Evolutionary conservation across 177 flowering plant species (phyloP).

Genomic region (Vitis hybrid): DNA sequence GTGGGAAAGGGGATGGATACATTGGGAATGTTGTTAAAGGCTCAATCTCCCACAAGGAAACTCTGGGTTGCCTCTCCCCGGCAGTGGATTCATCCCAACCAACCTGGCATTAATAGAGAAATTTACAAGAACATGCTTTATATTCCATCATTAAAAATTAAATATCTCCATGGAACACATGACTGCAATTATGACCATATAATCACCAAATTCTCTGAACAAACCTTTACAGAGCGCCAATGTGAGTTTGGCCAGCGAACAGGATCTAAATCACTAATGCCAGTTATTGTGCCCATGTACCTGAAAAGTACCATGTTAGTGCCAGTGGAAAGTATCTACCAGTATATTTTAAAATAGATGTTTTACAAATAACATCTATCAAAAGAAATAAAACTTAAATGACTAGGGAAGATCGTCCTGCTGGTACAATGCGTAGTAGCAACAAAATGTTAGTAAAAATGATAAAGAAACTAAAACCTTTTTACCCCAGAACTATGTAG

Average conservation of each 20-base stretch:
- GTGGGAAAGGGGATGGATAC: conserved; percentile 47
- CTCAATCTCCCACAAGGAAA: conserved; percentile 56
- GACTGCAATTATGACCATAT: too few species aligned
- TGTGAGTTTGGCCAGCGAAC: conserved; percentile 74
- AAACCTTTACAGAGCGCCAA: conserved; percentile 79
- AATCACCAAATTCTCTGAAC: conserved; percentile 7
- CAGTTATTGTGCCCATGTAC: conserved; percentile 54
- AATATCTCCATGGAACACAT: too few species aligned
- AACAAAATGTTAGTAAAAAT: too few species aligned
- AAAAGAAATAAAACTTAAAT: too few species aligned
- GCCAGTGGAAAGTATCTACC: neutral
- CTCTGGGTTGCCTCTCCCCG: conserved; percentile 53
- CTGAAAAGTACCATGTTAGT: conserved; percentile 1
- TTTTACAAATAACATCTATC: too few species aligned
- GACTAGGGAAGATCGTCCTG: too few species aligned
- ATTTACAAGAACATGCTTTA: neutral
- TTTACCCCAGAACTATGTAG: too few species aligned
- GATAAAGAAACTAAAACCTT: too few species aligned
- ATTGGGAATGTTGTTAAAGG: conserved; percentile 54
- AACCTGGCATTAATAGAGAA: conserved; percentile 30
- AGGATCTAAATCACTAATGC: conserved; percentile 59
- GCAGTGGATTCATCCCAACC: conserved; percentile 64
- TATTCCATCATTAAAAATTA: neutral
- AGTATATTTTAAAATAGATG: too few species aligned
- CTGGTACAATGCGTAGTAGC: too few species aligned